phyloP scores from a whole-genome alignment of 192 early-diverging fungal species.

The Coemansia reversa region DNA sequence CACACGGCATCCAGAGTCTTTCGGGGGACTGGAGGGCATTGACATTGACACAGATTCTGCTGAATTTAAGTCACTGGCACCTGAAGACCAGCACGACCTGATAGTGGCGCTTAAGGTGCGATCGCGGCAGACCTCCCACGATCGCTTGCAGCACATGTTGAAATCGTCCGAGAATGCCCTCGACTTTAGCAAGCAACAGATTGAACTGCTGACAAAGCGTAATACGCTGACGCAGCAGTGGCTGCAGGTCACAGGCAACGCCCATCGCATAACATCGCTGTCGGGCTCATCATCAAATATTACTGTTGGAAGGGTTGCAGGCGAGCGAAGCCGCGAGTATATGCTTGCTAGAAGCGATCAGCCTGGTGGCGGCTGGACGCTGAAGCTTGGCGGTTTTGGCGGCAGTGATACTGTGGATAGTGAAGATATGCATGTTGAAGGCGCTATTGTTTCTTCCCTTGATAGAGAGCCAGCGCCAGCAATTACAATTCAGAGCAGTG shows the following conservation, averaged over 20 bases:
- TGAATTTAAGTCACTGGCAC: conserved; percentile 69
- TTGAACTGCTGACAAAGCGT: conserved; percentile 76
- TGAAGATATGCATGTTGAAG: no score
- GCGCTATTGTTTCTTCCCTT: no score
- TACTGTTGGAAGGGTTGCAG: conserved; percentile 67
- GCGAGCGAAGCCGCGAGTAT: conserved; percentile 79
- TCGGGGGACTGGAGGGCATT: conserved; percentile 46
- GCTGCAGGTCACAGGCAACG: conserved; percentile 54
- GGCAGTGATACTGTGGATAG: neutral
- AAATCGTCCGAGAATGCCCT: conserved; percentile 65
- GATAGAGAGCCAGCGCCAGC: conserved; percentile 2
- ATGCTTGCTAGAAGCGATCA: conserved; percentile 84
- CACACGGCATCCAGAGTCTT: conserved; percentile 30
- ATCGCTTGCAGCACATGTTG: conserved; percentile 72
- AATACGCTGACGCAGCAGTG: conserved; percentile 83
- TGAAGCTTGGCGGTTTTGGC: conserved; percentile 36
- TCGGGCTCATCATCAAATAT: conserved; percentile 2
- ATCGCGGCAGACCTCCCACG: conserved; percentile 75
- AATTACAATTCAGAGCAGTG: conserved; percentile 21
- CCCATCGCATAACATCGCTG: conserved; percentile 20
- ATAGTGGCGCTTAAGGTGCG: conserved; percentile 82
- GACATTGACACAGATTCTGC: conserved; percentile 79
- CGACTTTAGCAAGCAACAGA: conserved; percentile 92
- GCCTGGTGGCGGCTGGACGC: conserved; percentile 64
- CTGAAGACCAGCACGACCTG: conserved; percentile 90